Evolutionary conservation across 2,329 filamentous ascomycete species (phyloP).

Genomic region (Epichloe brachyelytri): DNA sequence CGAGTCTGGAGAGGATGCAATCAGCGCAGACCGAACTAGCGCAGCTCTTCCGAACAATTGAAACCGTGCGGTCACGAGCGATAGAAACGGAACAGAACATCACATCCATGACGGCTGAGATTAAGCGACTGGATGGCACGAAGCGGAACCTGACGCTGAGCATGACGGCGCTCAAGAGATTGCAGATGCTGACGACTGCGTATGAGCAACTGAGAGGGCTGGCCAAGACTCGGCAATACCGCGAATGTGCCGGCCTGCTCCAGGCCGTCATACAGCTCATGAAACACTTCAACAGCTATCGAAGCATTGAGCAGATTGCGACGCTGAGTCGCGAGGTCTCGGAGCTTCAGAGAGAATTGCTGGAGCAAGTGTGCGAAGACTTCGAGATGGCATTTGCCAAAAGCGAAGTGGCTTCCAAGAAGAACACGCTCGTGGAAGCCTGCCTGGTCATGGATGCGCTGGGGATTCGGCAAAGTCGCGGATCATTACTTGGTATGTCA

Average conservation of each 20-base stretch:
- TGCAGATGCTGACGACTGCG: slow-evolving; percentile 98
- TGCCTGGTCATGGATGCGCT: slow-evolving; percentile 92
- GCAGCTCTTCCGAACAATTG: slow-evolving; percentile 86
- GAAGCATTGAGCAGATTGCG: slow-evolving; percentile 96
- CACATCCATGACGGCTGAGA: slow-evolving; percentile 97
- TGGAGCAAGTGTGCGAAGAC: slow-evolving; percentile 98
- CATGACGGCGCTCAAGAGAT: slow-evolving; percentile 92
- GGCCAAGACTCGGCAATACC: slow-evolving; percentile 77
- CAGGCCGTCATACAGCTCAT: slow-evolving; percentile 95
- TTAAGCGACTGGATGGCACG: slow-evolving; percentile 90
- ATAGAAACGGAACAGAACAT: slow-evolving; percentile 91
- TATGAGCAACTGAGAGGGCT: slow-evolving; percentile 87
- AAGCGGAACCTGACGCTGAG: slow-evolving; percentile 93
- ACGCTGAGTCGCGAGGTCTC: slow-evolving; percentile 84
- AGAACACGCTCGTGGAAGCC: slow-evolving; percentile 65
- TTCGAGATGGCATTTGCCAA: slow-evolving; percentile 94
- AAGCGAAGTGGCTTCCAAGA: slow-evolving; percentile 60
- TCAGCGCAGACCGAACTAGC: slow-evolving; percentile 80
- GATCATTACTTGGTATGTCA: slow-evolving; percentile 93
- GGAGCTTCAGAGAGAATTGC: slow-evolving; percentile 79
- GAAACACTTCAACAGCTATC: slow-evolving; percentile 96
- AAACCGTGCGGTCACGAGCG: slow-evolving; percentile 78
- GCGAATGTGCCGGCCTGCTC: slow-evolving; percentile 84
- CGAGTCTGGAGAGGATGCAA: slow-evolving; percentile 84
- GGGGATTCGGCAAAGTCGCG: slow-evolving; percentile 69